Evolutionary conservation across 2,329 filamentous ascomycete species (phyloP), one percentile per base, ranked within the genome.

Genomic region (Bertia moriformis): DNA sequence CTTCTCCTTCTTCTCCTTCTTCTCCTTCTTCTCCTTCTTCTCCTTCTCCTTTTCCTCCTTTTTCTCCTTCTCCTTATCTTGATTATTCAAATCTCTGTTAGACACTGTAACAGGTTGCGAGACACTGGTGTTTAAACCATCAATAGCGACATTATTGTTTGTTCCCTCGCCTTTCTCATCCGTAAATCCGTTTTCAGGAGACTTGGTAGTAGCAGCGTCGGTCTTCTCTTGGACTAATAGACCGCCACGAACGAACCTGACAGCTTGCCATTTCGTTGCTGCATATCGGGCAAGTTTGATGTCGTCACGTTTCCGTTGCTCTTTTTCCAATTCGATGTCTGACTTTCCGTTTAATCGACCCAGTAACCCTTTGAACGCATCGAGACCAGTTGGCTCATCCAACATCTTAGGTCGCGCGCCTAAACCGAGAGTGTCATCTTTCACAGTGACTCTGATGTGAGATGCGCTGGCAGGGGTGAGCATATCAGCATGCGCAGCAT

Each of bases 401-500:
- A 67, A 62, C 29, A 67, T 62, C 40, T 79, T 80, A 45, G 75
- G 69, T 56, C 81, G 81, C 46, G 88, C 91, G 19, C 91, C 91
- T 33, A 98, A 66, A 2, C 91, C 91, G 33, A 93, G 73, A 49
- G 80, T 93, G 55, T 96, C 87, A 53, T 96, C 88, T 53, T 94
- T 94, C 45, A 95, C 61, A 19, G 77, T 62, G 29, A 93, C 83
- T 43, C 82, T 79, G 50, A 96, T 91, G 54, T 93, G 84, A 3
- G 85, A 85, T 18, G 83, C 73, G 56, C 83, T 93, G 30, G 84
- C 87, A 3, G 77, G 73, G 17, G 82, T 88, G 58, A 88, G 83
- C 44, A 83, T 73, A 37, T 77, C 73, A 19, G 83, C 70, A 50
- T 94, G 87, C 0, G 76, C 61, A 4, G 86, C 78, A 54, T 87